Evolutionary conservation across 2,329 filamentous ascomycete genomes (phyloP), one percentile per base, ranked within the genome.

Genomic region (Xylaria multiplex): DNA sequence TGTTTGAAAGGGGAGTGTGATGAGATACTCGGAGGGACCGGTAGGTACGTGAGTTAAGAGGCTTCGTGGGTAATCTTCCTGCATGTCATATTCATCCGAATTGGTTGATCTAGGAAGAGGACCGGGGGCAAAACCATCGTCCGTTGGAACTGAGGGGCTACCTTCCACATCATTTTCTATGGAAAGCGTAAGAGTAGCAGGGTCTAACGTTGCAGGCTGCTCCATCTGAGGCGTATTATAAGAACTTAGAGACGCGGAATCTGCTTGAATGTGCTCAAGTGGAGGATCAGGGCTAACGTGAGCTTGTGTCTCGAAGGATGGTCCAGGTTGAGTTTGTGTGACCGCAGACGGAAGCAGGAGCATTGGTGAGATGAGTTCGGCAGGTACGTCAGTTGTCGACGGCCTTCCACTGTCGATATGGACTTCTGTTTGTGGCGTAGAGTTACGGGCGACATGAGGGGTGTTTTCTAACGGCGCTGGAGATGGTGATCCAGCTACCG

Each of bases 1-100:
- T 14, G 85, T 79, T 16, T 85, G 82, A 68, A 90, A 83, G 0
- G 87, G 85, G 0, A 90, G 77, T 0, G 88, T 88, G 37, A 90
- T 77, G 3, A 84, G 70, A 67, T 84, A 84, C 52, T 87, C 83
- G 61, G 78, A 78, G 19, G 71, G 68, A 30, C 75, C 78, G 3
- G 73, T 72, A 2, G 71, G 70, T 11, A 76, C 66, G 14, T 71
- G 69, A 4, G 72, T 73, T 16, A 76, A 67, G 19, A 74, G 66
- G 32, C 69, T 73, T 27, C 53, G 66, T 24, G 73, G 71, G 46
- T 71, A 74, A 6, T 69, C 61, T 16, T 65, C 50, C 13, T 69
- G 68, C 30, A 35, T 62, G 16, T 73, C 72, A 22, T 72, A 57
- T 49, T 66, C 69, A 8, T 67, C 61, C 3, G 59, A 64, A 45